phyloP scores from a whole-genome alignment of 2,329 filamentous ascomycete species.

The Hortaea sp. region DNA sequence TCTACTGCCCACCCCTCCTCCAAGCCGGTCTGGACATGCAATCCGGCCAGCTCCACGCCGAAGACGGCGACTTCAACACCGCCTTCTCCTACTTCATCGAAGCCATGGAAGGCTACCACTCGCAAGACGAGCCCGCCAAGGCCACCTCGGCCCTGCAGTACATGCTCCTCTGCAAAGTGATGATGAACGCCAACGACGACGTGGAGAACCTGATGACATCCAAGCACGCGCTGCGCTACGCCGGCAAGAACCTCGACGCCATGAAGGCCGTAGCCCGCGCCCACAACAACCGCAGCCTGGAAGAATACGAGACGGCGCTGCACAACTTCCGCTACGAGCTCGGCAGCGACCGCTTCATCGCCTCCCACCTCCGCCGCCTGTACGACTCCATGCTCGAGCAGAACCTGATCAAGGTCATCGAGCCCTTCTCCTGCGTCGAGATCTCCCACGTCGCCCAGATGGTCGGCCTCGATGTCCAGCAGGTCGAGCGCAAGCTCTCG shows the following conservation, averaged over 20 bases:
- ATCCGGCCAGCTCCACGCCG: slow-evolving; percentile 95
- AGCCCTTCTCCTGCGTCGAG: slow-evolving; percentile 95
- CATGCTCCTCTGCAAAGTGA: slow-evolving; percentile 99
- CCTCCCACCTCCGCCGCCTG: slow-evolving; percentile 85
- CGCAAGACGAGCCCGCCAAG: slow-evolving; percentile 75
- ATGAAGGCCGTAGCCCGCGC: slow-evolving; percentile 98
- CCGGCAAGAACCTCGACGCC: slow-evolving; percentile 87
- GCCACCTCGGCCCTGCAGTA: slow-evolving; percentile 98
- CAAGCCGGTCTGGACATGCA: slow-evolving; percentile 99
- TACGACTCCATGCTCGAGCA: slow-evolving; percentile 99
- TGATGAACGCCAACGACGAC: slow-evolving; percentile 88
- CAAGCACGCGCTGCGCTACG: slow-evolving; percentile 95
- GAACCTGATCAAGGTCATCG: slow-evolving; percentile 99
- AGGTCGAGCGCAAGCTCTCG: slow-evolving; percentile 94
- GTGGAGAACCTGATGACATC: slow-evolving; percentile 90
- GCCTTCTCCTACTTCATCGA: slow-evolving; percentile 99
- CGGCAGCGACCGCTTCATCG: slow-evolving; percentile 89
- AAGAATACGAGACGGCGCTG: slow-evolving; percentile 92
- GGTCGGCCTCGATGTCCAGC: slow-evolving; percentile 89
- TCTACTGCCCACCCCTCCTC: slow-evolving; percentile 90
- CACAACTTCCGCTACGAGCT: slow-evolving; percentile 87
- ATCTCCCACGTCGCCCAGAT: slow-evolving; percentile 95
- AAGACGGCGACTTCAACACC: slow-evolving; percentile 98
- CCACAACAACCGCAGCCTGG: slow-evolving; percentile 87
- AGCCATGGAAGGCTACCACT: slow-evolving; percentile 91